phyloP scores from a whole-genome alignment of 176 grass and related monocot genomes.

The Rhynchospora breviuscula region DNA sequence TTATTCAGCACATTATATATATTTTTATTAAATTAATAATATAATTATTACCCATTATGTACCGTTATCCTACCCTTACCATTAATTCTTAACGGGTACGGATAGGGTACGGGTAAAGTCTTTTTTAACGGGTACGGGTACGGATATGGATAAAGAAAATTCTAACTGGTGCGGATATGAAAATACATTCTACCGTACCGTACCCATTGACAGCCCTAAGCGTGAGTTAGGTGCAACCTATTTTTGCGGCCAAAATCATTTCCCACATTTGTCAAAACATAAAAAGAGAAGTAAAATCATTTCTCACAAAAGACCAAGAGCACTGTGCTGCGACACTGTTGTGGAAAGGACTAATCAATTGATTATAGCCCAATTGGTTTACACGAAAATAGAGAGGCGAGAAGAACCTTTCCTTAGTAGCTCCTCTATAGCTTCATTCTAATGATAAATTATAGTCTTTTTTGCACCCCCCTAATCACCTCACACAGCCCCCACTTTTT shows the following conservation, averaged over 20 bases:
- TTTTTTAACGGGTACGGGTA: no score
- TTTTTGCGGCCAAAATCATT: neutral
- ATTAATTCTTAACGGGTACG: no score
- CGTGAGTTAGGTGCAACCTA: neutral
- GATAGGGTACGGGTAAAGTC: no score
- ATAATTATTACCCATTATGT: no score
- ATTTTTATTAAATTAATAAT: no score
- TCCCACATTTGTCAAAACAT: neutral
- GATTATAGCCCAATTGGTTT: neutral
- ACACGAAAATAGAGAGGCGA: neutral
- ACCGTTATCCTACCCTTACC: no score
- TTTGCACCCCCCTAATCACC: slow-evolving; percentile 4
- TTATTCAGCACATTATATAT: no score
- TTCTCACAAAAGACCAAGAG: neutral
- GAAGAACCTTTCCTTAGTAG: neutral
- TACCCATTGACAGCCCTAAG: no score
- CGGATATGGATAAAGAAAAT: no score
- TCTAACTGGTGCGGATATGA: no score
- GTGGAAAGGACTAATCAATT: neutral
- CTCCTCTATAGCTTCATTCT: neutral
- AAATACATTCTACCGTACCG: no score
- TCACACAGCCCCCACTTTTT: neutral
- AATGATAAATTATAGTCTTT: neutral
- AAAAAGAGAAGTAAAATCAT: neutral
- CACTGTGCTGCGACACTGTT: neutral